A percentile compares a stretch with the other conserved stretches of the same genome.
phyloP scores from a whole-genome alignment of 345 rosid genomes.

The Linum usitatissimum region DNA sequence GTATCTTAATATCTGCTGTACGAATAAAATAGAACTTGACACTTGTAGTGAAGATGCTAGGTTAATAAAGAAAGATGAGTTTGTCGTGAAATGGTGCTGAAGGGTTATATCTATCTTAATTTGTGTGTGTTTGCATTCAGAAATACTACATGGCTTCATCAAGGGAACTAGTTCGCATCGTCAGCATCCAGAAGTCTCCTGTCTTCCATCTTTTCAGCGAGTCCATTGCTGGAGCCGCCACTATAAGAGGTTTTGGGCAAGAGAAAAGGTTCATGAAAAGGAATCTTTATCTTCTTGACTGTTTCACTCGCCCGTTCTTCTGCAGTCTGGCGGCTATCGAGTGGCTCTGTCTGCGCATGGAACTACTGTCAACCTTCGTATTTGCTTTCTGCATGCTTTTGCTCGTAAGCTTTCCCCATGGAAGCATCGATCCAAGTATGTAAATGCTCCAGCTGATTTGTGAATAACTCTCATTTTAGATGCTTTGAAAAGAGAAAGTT shows the following conservation, averaged over 20 bases:
- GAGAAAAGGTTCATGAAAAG: conserved; percentile 96
- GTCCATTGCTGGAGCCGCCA: conserved; percentile 98
- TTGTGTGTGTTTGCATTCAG: conserved; percentile 32
- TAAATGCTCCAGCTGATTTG: neutral
- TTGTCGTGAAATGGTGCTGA: conserved; percentile 1
- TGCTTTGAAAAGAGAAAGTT: neutral
- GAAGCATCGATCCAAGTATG: conserved; percentile 97
- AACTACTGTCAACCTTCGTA: conserved; percentile 84
- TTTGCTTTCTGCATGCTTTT: conserved; percentile 98
- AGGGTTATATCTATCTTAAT: neutral
- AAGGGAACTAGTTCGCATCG: conserved; percentile 94
- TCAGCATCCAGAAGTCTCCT: conserved; percentile 98
- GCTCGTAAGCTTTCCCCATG: conserved; percentile 93
- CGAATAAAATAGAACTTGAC: too few relatives aligned
- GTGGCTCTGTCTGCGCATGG: conserved; percentile 99
- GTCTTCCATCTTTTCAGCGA: conserved; percentile 93
- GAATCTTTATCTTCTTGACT: conserved; percentile 95
- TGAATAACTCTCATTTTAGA: neutral
- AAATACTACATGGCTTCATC: conserved; percentile 99
- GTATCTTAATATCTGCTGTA: too few relatives aligned
- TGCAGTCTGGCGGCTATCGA: conserved; percentile 96
- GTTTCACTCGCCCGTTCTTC: conserved; percentile 97
- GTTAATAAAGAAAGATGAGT: neutral
- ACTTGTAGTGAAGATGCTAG: neutral
- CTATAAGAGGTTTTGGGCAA: conserved; percentile 97